A percentile compares a stretch with the other conserved stretches of the same genome.
phyloP scores from a whole-genome alignment of 1,284 basidiomycete species.

The Leccinum insolens region DNA sequence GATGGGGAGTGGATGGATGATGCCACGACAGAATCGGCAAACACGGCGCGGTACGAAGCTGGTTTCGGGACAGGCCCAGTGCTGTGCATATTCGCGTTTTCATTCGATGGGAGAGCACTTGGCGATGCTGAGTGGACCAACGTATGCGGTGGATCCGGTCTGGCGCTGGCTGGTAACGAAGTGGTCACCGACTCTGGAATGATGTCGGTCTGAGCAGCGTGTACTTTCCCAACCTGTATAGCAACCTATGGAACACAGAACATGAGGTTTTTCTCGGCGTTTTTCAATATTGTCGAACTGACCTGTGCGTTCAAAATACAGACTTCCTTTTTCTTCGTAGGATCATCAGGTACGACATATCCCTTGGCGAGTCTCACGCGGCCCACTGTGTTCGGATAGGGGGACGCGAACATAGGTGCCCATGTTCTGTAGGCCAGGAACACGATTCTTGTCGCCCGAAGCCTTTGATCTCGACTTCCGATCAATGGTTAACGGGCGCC shows the following conservation, averaged over 20 bases:
- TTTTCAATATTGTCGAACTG: constrained; percentile 11
- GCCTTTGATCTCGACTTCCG: constrained; percentile 47
- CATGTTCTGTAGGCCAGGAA: constrained; percentile 54
- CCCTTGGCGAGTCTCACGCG: constrained; percentile 61
- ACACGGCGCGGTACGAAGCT: constrained; percentile 28
- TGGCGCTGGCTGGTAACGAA: constrained; percentile 32
- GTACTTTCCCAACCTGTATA: constrained; percentile 57
- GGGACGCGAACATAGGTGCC: constrained; percentile 45
- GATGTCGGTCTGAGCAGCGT: constrained; percentile 61
- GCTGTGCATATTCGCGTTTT: constrained; percentile 11
- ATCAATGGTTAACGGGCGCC: constrained; percentile 39
- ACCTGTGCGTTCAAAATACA: constrained; percentile 59
- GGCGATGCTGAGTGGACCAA: constrained; percentile 47
- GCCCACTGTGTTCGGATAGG: constrained; percentile 26
- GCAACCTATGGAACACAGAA: constrained; percentile 50
- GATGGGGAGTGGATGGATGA: constrained; percentile 27
- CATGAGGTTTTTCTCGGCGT: background rate
- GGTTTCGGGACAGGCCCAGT: constrained; percentile 22
- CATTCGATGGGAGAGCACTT: constrained; percentile 39
- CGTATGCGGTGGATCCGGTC: constrained; percentile 22
- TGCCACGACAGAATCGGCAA: constrained; percentile 24
- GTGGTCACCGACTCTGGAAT: constrained; percentile 37
- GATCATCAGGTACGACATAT: constrained; percentile 64
- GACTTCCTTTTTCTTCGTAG: constrained; percentile 40
- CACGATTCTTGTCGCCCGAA: constrained; percentile 51